Base-by-base conservation (phyloP, 768 basidiomycete genomes). In the Rubroboletus pulcherrimus region DNA sequence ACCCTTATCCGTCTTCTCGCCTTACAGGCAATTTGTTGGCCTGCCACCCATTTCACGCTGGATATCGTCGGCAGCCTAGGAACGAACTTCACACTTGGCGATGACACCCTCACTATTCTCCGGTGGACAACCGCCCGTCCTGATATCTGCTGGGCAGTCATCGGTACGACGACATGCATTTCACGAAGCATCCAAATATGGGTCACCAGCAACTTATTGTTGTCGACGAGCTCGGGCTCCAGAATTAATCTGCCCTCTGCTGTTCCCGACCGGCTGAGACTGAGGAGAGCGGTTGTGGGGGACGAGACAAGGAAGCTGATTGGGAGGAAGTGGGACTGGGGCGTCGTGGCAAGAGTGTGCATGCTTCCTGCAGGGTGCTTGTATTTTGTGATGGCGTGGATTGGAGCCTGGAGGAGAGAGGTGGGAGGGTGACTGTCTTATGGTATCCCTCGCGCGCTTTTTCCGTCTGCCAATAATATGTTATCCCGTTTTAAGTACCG, bases 11-110 rank as follows among this genome's bases (percentile, higher is more conserved):
- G 96, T 15, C 84, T 98, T 5, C 79, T 98, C 53, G 95, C 92
- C 0, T 77, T 98, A 0, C 96, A 98, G 68, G 91, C 91, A 17
- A 94, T 98, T 56, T 98, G 95, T 73, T 98, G 94, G 94, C 92
- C 93, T 2, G 87, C 91, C 4, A 97, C 94, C 5, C 89, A 92
- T 61, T 71, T 92, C 38, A 95, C 92, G 1, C 83, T 96, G 33
- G 81, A 77, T 51, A 73, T 93, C 48, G 78, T 98, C 43, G 85
- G 86, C 31, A 62, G 57, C 21, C 55, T 71, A 2, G 70, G 71
- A 6, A 24, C 66, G 0, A 62, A 69, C 35, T 8, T 49, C 5
- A 40, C 58, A 4, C 39, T 56, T 11, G 9, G 43, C 14, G 35
- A 55, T 5, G 55, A 35, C 34, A 37, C 31, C 11, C 34, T 66